Base-by-base conservation (phyloP, 805 yeast genomes). In the Lachancea thermotolerans region DNA sequence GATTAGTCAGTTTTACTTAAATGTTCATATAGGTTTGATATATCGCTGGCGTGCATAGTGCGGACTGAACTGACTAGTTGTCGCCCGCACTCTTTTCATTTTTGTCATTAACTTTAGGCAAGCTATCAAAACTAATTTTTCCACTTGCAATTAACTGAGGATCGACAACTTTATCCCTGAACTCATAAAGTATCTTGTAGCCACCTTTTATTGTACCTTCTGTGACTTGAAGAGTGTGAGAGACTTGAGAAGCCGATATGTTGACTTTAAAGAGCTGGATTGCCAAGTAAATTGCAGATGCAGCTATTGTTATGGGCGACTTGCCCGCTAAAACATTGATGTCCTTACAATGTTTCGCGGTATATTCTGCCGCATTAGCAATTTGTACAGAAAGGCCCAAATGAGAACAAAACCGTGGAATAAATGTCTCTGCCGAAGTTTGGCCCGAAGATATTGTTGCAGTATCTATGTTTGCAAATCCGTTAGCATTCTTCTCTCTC, bases 141-240 rank as follows among this genome's bases (percentile, higher is more conserved):
- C 66, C 65, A 47, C 53, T 55, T 7, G 56, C 57, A 32, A 59
- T 55, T 31, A 62, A 51, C 40, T 62, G 62, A 21, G 66, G 65
- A 39, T 62, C 67, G 5, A 89, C 74, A 39, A 89, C 74, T 54
- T 75, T 73, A 29, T 78, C 81, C 55, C 77, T 78, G 49, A 84
- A 87, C 50, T 85, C 89, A 59, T 77, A 82, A 66, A 93, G 70
- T 36, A 82, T 81, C 63, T 85, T 85, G 62, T 88, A 93, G 37
- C 93, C 82, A 1, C 96, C 86, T 65, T 93, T 88, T 56, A 93
- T 90, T 1, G 99, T 93, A 54, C 98, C 97, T 62, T 93, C 99
- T 57, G 95, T 85, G 15, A 93, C 98, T 55, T 96, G 98, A 14
- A 96, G 79, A 56, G 85, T 85, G 54, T 88, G 96, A 10, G 95